Evolutionary conservation across 1,284 basidiomycete species (phyloP).

Genomic region (Melampsora larici-populina): DNA sequence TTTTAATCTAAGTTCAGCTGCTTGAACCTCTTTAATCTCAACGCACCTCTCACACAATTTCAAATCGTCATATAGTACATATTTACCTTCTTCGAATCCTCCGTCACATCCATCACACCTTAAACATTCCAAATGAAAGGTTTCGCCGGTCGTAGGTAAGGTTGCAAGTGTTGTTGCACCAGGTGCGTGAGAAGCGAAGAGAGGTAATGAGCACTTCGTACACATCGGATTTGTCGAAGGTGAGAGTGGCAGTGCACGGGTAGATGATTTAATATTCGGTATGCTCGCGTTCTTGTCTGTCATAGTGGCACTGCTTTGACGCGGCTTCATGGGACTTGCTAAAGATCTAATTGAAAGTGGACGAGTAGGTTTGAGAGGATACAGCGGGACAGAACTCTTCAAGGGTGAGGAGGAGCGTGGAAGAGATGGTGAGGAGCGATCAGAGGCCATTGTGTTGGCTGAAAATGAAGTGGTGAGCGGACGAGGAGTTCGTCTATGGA

Average conservation of each 20-base stretch:
- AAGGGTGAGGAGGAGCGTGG: not conserved
- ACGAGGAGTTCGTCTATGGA: no score
- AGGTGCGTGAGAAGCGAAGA: conserved; percentile 11
- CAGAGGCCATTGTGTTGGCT: not conserved
- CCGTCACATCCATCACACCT: conserved; percentile 30
- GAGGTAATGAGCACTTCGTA: conserved; percentile 36
- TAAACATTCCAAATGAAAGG: conserved; percentile 34
- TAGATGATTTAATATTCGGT: not conserved
- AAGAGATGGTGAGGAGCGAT: not conserved
- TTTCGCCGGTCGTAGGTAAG: conserved; percentile 38
- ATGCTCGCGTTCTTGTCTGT: no score
- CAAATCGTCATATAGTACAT: conserved; percentile 3
- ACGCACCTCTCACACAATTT: conserved; percentile 38
- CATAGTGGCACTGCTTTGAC: conserved; percentile 6
- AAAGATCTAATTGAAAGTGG: not conserved
- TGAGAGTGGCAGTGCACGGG: not conserved
- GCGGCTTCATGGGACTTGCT: not conserved
- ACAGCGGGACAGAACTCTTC: not conserved
- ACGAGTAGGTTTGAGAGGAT: not conserved
- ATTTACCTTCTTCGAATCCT: conserved; percentile 33
- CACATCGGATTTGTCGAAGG: conserved; percentile 37
- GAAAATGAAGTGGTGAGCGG: not conserved
- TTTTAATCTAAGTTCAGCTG: conserved; percentile 15
- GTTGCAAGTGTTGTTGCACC: conserved; percentile 22
- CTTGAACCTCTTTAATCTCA: conserved; percentile 18